Evolutionary conservation across 2,329 filamentous ascomycete genomes (phyloP).

Genomic region (Hortaea sp.): DNA sequence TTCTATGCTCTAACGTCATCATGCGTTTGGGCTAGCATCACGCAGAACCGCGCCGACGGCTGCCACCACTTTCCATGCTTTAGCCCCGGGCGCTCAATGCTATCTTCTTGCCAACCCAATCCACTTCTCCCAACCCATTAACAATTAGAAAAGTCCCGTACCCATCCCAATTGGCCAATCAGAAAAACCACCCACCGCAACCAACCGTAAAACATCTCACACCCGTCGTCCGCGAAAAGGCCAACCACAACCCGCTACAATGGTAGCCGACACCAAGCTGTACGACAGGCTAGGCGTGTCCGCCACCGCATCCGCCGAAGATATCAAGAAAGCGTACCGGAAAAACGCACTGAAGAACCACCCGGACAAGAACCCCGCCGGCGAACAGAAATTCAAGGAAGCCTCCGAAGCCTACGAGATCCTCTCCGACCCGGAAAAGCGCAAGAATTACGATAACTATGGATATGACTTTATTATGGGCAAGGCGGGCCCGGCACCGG

Average conservation of each 20-base stretch:
- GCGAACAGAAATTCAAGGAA: conserved; percentile 94
- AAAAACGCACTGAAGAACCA: conserved; percentile 77
- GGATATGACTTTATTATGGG: conserved; percentile 74
- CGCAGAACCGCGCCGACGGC: no score
- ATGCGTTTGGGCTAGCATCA: no score
- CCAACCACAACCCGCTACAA: conserved; percentile 29
- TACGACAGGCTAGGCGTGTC: conserved; percentile 79
- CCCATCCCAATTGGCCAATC: neutral
- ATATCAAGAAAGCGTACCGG: conserved; percentile 93
- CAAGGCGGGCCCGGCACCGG: conserved; percentile 40
- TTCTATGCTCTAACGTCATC: no score
- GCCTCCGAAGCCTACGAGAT: conserved; percentile 97
- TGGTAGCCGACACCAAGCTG: conserved; percentile 92
- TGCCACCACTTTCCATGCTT: no score
- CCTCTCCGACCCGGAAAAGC: conserved; percentile 91
- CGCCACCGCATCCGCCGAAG: conserved; percentile 73
- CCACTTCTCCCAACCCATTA: neutral
- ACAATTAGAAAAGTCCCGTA: neutral
- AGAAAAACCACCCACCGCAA: conserved; percentile 21
- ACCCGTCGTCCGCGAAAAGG: no score
- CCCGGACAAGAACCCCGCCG: conserved; percentile 89
- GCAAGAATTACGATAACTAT: conserved; percentile 88
- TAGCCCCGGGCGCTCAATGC: no score
- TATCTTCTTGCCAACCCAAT: no score
- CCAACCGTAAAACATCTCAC: no score